Base-by-base conservation (phyloP, 805 yeast genomes). In the Saccharomyces paradoxus region DNA sequence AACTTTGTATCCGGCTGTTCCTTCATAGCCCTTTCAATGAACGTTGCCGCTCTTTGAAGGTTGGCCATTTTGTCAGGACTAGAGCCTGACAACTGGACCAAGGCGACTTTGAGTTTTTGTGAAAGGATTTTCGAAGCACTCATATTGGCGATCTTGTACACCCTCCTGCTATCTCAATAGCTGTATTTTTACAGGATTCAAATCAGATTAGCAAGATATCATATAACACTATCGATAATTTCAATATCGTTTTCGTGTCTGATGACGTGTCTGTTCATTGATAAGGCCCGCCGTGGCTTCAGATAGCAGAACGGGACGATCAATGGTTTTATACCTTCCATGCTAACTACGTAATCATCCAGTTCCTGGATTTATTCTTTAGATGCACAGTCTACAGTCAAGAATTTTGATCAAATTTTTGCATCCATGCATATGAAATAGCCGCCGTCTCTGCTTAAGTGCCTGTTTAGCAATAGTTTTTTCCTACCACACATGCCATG, bases 31-130 rank as follows among this genome's bases (percentile, higher is more conserved):
- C 79, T 81, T 24, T 76, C 75, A 49, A 89, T 81, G 60, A 79
- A 82, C 10, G 75, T 76, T 50, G 80, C 77, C 4, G 88, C 96
- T 60, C 86, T 83, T 50, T 76, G 66, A 56, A 92, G 74, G 71
- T 94, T 94, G 60, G 85, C 86, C 0, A 81, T 71, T 70, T 94
- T 94, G 70, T 89, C 91, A 0, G 87, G 62, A 5, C 66, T 61
- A 5, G 81, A 64, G 1, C 91, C 88, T 1, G 95, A 89, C 60
- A 92, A 77, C 69, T 94, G 99, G 54, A 94, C 74, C 55, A 94
- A 75, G 0, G 97, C 99, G 5, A 94, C 81, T 62, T 84, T 87
- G 55, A 90, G 73, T 41, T 80, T 78, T 63, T 83, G 80, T 21
- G 62, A 59, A 30, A 63, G 50, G 12, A 63, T 37, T 29, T 54